Evolutionary conservation across 2,329 filamentous ascomycete genomes (phyloP).

Genomic region (Amesomyces nigricolor): DNA sequence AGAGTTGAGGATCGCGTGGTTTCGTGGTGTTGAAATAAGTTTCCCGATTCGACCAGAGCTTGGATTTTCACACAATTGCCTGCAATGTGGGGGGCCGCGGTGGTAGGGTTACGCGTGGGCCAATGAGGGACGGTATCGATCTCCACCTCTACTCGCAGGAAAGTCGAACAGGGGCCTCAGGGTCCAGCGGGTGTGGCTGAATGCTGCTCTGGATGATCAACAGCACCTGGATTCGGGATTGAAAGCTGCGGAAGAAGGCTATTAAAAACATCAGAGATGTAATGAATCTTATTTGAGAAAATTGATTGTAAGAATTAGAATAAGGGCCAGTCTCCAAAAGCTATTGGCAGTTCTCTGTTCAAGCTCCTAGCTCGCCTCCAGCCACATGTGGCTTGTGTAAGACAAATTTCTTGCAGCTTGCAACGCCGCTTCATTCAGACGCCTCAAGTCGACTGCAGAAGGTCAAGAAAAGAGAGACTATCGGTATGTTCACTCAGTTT

Average conservation of each 20-base stretch:
- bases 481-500: neutral
- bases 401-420: constrained; percentile 12
- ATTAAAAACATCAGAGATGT: no score
- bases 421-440: neutral
- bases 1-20: constrained; percentile 17
- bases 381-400: constrained; percentile 22
- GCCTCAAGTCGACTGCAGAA: neutral
- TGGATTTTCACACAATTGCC: constrained; percentile 26
- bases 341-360: no score
- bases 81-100: constrained; percentile 19
- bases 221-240: no score
- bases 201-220: no score
- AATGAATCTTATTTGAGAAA: no score
- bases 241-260: no score
- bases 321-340: no score
- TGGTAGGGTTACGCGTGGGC: constrained; percentile 22
- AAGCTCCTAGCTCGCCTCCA: neutral
- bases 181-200: no score
- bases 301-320: no score
- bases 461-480: neutral
- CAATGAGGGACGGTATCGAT: constrained; percentile 13
- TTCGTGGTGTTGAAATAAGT: constrained; percentile 18
- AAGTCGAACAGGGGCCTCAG: neutral
- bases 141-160: neutral
- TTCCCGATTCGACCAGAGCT: constrained; percentile 14